These are phyloP conservation scores for Nyssa sinensis DNA, from an alignment of 148 eudicot species.

Conservation along the genomic window DNA sequence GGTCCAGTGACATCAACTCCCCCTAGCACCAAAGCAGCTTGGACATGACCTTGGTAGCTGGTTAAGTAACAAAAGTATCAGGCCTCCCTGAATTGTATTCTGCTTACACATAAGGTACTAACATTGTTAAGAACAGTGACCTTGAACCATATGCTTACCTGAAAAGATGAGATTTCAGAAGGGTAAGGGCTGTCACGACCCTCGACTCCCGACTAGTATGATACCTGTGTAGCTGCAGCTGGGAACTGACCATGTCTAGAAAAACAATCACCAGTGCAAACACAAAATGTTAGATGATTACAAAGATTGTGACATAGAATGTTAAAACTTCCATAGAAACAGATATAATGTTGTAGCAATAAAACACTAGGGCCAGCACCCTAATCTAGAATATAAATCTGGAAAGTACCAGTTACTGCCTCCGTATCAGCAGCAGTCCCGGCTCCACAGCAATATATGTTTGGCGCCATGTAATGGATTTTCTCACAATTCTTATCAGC, in stretches of 20 bases:
- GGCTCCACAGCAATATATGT: constrained; percentile 96
- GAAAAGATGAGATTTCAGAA: constrained; percentile 82
- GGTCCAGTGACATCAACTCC: constrained; percentile 93
- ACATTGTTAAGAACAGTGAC: neutral
- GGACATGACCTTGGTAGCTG: constrained; percentile 85
- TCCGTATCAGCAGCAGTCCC: constrained; percentile 99
- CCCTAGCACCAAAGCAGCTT: constrained; percentile 91
- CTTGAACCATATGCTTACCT: constrained; percentile 33
- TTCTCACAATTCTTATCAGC: constrained; percentile 92
- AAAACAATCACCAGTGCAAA: constrained; percentile 3
- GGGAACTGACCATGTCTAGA: constrained; percentile 88
- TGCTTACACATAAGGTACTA: neutral
- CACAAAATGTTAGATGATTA: neutral
- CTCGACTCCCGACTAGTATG: constrained; percentile 91
- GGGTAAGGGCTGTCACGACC: constrained; percentile 81
- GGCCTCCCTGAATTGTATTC: constrained; percentile 1
- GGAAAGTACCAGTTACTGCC: constrained; percentile 82
- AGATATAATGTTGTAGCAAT: neutral
- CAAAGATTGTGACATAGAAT: too few relatives aligned
- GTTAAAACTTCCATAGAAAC: neutral
- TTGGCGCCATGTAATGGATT: constrained; percentile 94
- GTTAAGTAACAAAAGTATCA: constrained; percentile 18
- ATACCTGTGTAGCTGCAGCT: constrained; percentile 80
- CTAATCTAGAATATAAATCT: neutral
- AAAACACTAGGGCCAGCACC: neutral